phyloP scores from a whole-genome alignment of 2,329 filamentous ascomycete genomes.

The Pezicula carpinea region DNA sequence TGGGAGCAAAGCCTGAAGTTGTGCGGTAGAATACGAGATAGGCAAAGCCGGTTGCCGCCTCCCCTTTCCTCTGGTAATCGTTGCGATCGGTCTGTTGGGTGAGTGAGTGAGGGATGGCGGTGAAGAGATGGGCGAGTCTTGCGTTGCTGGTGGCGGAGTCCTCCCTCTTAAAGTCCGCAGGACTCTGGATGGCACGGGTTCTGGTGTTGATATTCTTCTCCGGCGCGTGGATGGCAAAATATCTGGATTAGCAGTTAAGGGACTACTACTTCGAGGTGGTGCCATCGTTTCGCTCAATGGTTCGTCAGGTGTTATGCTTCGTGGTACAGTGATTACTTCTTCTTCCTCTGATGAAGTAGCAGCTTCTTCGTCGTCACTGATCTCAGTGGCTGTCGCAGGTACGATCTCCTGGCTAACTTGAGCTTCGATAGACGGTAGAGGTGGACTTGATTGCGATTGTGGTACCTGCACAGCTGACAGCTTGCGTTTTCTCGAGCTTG shows the following conservation, averaged over 20 bases:
- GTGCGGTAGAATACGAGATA: conserved; percentile 28
- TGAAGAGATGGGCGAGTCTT: conserved; percentile 42
- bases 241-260: conserved; percentile 17
- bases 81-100: conserved; percentile 39
- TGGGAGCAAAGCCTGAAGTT: conserved; percentile 33
- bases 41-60: conserved; percentile 17
- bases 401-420: conserved; percentile 19
- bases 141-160: conserved; percentile 21
- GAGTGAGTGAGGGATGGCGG: conserved; percentile 64
- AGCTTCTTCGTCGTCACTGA: conserved; percentile 13
- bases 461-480: conserved; percentile 25
- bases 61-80: conserved; percentile 9
- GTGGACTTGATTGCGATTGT: conserved; percentile 21
- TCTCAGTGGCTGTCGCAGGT: conserved; percentile 17
- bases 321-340: conserved; percentile 8
- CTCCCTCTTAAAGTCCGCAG: conserved; percentile 18
- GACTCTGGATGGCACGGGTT: conserved; percentile 15
- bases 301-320: conserved; percentile 19
- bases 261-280: conserved; percentile 28
- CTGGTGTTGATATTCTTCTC: not conserved
- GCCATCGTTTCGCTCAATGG: conserved; percentile 29
- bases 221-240: conserved; percentile 7
- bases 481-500: conserved; percentile 51
- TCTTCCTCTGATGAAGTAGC: conserved; percentile 8
- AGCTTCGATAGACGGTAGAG: conserved; percentile 9